Conservation (phyloP, 139 green algal genomes). For the Gonium pectorale region DNA sequence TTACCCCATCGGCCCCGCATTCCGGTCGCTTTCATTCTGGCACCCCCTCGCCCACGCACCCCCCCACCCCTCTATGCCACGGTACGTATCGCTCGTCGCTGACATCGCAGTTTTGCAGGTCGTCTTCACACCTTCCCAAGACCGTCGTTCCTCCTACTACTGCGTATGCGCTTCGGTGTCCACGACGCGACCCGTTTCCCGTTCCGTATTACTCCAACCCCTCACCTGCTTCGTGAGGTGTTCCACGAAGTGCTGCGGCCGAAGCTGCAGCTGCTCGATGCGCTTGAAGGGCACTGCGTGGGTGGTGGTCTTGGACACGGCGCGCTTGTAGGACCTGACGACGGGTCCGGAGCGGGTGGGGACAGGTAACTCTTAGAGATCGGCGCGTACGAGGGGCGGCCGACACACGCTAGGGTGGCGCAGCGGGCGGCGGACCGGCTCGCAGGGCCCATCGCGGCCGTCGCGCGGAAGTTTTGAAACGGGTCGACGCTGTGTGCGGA, state of each 20-base stretch:
- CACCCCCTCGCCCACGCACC: neutral
- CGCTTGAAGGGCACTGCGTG: slow-evolving; percentile 45
- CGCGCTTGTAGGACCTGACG: slow-evolving; percentile 51
- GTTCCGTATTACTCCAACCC: neutral
- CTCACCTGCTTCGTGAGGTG: slow-evolving; percentile 8
- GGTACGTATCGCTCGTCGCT: too few species aligned
- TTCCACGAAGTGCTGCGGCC: slow-evolving; percentile 73
- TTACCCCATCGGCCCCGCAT: neutral
- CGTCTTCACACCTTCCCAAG: too few species aligned
- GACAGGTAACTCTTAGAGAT: too few species aligned
- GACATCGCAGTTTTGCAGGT: too few species aligned
- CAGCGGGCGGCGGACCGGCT: too few species aligned
- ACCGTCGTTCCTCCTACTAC: neutral
- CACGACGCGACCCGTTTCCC: too few species aligned
- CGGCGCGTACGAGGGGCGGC: too few species aligned
- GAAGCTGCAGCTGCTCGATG: slow-evolving; percentile 65
- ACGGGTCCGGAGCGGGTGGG: too few species aligned
- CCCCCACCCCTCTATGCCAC: neutral
- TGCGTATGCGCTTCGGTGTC: neutral
- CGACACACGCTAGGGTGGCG: too few species aligned
- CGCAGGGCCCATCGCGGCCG: too few species aligned
- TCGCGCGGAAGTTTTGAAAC: too few species aligned
- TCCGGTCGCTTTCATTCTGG: neutral
- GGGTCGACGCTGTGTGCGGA: too few species aligned
- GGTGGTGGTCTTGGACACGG: slow-evolving; percentile 72